Evolutionary conservation across 2,329 filamentous ascomycete genomes (phyloP), one percentile per base, ranked within the genome.

Genomic region (Exophiala bonariae): DNA sequence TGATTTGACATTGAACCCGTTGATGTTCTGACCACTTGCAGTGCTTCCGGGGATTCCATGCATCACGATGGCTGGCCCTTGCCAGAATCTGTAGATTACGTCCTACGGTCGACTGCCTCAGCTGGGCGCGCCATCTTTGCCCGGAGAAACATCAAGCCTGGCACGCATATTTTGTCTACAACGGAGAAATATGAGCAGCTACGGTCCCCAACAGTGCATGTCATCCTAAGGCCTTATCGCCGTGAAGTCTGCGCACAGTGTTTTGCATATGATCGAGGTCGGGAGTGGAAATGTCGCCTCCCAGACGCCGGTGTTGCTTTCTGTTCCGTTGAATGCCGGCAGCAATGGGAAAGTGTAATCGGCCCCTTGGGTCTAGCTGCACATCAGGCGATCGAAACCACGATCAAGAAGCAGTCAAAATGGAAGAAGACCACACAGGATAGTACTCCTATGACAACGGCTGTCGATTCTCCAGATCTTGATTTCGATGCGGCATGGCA

Each of bases 171-270:
- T 5, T 36, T 50, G n/a, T 34, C 41, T 18, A 50, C 47, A 26
- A 26, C 23, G 22, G 23, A 26, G 6, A 11, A 26, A 6, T 11
- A 6, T 11, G 11, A 26, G 11, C 23, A 26, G 6, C 6, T 11
- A 26, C 6, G 6, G 11, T 26, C 23, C 6, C 23, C 23, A 11
- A 26, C 23, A 26, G 23, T 11, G 23, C 23, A 26, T 11, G 23
- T 26, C 23, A 26, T 26, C 11, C 23, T 26, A 26, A 6, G 23
- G 4, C 33, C 40, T 8, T 54, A 54, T 34, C 37, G 44, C 8
- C 38, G 41, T 28, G 51, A 54, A 42, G 51, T 54, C 17, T 54
- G 51, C 32, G 44, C 51, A 11, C 42, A 41, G 26, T 54, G 51
- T 31, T 54, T 54, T 31, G 16, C 41, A 8, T 54, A 54, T 34